Base-by-base conservation (phyloP, 2,329 filamentous ascomycete genomes). In the Allantophomopsis lycopodina region DNA sequence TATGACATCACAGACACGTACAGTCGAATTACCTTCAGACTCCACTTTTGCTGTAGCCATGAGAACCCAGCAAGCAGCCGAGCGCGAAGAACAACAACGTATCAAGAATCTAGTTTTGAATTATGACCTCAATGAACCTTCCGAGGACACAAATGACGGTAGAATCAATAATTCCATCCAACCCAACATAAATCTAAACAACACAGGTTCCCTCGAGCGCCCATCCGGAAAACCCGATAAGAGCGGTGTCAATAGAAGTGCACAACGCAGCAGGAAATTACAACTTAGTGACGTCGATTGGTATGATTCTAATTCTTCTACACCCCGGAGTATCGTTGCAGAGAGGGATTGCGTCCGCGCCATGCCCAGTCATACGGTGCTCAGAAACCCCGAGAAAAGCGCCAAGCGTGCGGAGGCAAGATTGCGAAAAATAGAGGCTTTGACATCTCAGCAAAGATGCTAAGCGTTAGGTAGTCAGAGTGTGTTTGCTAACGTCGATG, bases 101-200 rank as follows among this genome's bases (percentile, higher is more conserved):
- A 98, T 98, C 74, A 98, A 98, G 66, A 94, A 86, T 54, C 70
- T 98, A 35, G 91, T 98, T 40, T 68, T 98, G 50, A 96, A 95
- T 60, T 94, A 95, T 56, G 91, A 98, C 62, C 76, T 94, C 55
- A 79, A 85, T 38, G 87, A 93, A 53, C 23, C 23, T 28, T 79
- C 68, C 50, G 84, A 93, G 55, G 79, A 87, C 47, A 63, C 69
- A 53, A 83, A 91, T 66, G 80, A 86, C 93, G 72, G 76, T 56
- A 60, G 51, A 51, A 49, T 55, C 57, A 52, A 58, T 50, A 49
- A 51, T 55, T 60, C 67, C 56, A 63, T 62, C 44, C 52, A 51
- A 49, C 59, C 50, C 58, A 69, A 62, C 55, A 52, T 49, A 61
- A 69, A 62, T 71, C 65, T 67, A 73, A 57, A 73, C 59, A 59